phyloP scores from a whole-genome alignment of 257 asterid species.

The Pogostemon cablin region DNA sequence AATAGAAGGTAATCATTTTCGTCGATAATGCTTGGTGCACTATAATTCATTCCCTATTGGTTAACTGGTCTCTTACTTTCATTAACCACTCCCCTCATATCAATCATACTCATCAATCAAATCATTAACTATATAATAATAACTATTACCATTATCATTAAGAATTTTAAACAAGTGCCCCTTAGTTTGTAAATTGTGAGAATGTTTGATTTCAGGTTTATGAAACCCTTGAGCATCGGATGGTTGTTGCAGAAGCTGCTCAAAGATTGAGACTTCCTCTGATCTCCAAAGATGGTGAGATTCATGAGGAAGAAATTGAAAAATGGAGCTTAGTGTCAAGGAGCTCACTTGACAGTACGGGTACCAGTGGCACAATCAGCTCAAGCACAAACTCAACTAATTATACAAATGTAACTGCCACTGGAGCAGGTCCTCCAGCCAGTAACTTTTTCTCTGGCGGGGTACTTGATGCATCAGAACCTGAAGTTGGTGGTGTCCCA shows the following conservation, averaged over 20 bases:
- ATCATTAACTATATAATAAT: too few relatives aligned
- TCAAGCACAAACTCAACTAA: slow-evolving; percentile 81
- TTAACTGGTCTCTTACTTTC: too few relatives aligned
- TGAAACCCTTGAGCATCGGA: slow-evolving; percentile 73
- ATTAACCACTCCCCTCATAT: too few relatives aligned
- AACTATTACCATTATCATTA: too few relatives aligned
- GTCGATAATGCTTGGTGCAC: too few relatives aligned
- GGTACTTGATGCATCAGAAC: slow-evolving; percentile 70
- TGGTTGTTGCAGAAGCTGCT: slow-evolving; percentile 90
- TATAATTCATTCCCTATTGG: too few relatives aligned
- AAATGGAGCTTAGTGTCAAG: slow-evolving; percentile 82
- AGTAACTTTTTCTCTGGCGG: slow-evolving; percentile 41
- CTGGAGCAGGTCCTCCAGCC: slow-evolving; percentile 50
- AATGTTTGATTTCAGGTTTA: slow-evolving; percentile 52
- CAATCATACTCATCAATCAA: too few relatives aligned
- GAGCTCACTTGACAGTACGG: slow-evolving; percentile 84
- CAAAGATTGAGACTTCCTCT: slow-evolving; percentile 96
- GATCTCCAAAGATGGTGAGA: slow-evolving; percentile 88
- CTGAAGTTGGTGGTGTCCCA: slow-evolving; percentile 97
- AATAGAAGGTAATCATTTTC: too few relatives aligned
- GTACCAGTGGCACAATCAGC: slow-evolving; percentile 72
- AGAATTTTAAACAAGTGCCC: too few relatives aligned
- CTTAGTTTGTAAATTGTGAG: slow-evolving; percentile 19
- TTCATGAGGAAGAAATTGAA: slow-evolving; percentile 92
- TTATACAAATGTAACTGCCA: slow-evolving; percentile 53